Evolutionary conservation across 306 rosid species (phyloP), one percentile per base, ranked within the genome.

Genomic region (Astragalus membranaceus): DNA sequence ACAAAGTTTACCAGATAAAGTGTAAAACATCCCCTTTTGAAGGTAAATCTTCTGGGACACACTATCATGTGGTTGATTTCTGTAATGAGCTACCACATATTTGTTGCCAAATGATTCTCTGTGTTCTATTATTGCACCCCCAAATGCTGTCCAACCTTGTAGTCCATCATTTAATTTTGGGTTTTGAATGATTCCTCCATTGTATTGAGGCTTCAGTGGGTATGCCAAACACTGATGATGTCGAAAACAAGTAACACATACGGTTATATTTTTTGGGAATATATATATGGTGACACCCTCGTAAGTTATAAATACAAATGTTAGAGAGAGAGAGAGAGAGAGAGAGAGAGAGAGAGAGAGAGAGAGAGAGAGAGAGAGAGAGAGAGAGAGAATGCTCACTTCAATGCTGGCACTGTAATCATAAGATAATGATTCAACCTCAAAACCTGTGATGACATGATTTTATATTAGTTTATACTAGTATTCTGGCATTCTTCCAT

Each of bases 111-210:
- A 58, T 63, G 75, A 82, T 35, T 82, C 79, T 77, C 83, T 74
- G 1, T 67, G 84, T 50, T 82, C 73, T 1, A 89, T 67, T 55
- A 9, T 81, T 67, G 95, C 83, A 0, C 42, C 11, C 0, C 88
- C 93, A 41, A 75, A 86, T 9, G 64, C 4, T 30, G 80, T 76
- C 96, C 98, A 89, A 1, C 88, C 92, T 69, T 81, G 49, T 61
- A 86, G 37, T 15, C 91, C 93, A 51, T 85, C 35, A 3, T 88
- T 84, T 12, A 92, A 55, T 30, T 92, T 89, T 29, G 96, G 89
- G 50, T 92, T 92, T 59, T 35, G 57, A 44, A 92, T 81, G 54
- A 89, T 85, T 55, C 98, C 98, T 64, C 96, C 98, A 47, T 69
- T 75, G 53, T 89, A 92, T 8, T 82, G 88, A 49, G 96, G 79